Conservation (phyloP, 345 rosid species). For the Chamaenerion angustifolium region DNA sequence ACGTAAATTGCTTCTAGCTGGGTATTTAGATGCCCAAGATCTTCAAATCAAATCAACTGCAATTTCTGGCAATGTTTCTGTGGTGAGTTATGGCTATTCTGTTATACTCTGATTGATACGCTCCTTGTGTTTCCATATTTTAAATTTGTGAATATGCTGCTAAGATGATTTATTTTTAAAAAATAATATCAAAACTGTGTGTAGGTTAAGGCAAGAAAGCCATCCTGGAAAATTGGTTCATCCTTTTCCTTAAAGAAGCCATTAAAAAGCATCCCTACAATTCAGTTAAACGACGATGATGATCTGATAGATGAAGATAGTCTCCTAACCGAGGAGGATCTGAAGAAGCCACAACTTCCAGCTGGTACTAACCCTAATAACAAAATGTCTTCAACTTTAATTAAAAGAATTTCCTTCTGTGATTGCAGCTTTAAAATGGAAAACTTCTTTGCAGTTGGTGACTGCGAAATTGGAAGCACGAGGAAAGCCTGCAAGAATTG, state of each 20-base stretch:
- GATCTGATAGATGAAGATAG: conserved; percentile 95
- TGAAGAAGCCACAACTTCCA: too few relatives aligned
- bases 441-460: conserved; percentile 33
- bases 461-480: conserved; percentile 68
- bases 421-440: neutral
- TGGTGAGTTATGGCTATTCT: conserved; percentile 32
- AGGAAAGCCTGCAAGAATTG: conserved; percentile 98
- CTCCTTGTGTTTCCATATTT: too few relatives aligned
- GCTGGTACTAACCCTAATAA: conserved; percentile 26
- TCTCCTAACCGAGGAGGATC: conserved; percentile 76
- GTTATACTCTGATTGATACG: too few relatives aligned
- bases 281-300: conserved; percentile 48
- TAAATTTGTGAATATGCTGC: too few relatives aligned
- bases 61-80: conserved; percentile 15
- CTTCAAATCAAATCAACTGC: conserved; percentile 31
- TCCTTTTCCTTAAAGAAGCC: too few relatives aligned
- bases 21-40: conserved; percentile 48
- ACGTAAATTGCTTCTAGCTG: conserved; percentile 54
- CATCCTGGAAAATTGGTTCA: conserved; percentile 76
- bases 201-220: conserved; percentile 62
- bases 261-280: conserved; percentile 28
- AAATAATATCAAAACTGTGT: neutral
- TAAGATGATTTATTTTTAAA: too few relatives aligned
- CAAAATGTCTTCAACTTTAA: neutral
- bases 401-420: too few relatives aligned